Evolutionary conservation across 2,329 filamentous ascomycete species (phyloP).

Genomic region (Colletotrichum camelliae): DNA sequence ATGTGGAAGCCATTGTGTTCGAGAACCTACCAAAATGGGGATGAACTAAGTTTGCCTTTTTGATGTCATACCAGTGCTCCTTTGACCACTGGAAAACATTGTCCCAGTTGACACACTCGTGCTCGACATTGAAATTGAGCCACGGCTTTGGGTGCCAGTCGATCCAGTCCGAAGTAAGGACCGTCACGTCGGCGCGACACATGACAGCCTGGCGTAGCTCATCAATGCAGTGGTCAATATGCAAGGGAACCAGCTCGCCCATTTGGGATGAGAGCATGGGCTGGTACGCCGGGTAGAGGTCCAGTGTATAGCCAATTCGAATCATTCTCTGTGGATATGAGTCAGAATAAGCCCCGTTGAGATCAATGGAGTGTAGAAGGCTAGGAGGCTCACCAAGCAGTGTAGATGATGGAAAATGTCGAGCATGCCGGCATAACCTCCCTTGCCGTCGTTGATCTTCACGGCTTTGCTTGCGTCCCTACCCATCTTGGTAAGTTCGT

Average conservation of each 20-base stretch:
- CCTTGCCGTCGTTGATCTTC: neutral
- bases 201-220: neutral
- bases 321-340: neutral
- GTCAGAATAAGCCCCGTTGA: neutral
- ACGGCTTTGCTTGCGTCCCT: neutral
- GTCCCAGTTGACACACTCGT: neutral
- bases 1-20: neutral
- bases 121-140: neutral
- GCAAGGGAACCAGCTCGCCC: neutral
- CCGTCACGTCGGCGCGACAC: neutral
- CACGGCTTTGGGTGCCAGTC: neutral
- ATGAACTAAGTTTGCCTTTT: neutral
- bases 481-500: neutral
- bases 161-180: neutral
- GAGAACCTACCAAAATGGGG: neutral
- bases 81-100: neutral
- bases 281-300: neutral
- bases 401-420: neutral
- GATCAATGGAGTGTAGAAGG: neutral
- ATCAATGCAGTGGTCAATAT: neutral
- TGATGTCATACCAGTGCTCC: neutral
- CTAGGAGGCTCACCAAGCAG: neutral
- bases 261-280: neutral
- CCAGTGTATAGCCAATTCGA: neutral
- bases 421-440: neutral